phyloP scores from a whole-genome alignment of 1,284 basidiomycete genomes.

The Ustilago tritici region DNA sequence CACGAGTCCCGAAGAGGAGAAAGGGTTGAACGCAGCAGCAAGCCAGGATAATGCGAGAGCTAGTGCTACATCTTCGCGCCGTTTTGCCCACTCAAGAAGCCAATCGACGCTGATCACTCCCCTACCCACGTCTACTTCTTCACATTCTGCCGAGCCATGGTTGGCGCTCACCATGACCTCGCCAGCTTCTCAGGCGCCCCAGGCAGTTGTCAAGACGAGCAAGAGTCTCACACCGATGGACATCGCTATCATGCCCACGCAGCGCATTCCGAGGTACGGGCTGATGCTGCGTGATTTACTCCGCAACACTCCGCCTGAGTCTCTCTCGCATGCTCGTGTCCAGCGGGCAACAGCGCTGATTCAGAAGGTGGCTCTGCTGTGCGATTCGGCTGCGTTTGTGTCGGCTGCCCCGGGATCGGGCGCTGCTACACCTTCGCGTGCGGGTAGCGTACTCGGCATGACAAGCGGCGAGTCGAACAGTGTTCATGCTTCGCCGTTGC shows the following conservation, averaged over 20 bases:
- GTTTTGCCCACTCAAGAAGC: slow-evolving; percentile 31
- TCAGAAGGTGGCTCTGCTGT: slow-evolving; percentile 37
- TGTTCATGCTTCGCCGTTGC: slow-evolving; percentile 15
- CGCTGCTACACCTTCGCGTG: slow-evolving; percentile 17
- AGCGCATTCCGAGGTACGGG: slow-evolving; percentile 62
- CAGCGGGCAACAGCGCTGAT: slow-evolving; percentile 47
- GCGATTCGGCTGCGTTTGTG: slow-evolving; percentile 40
- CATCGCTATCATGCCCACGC: slow-evolving; percentile 67
- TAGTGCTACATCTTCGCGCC: slow-evolving; percentile 6
- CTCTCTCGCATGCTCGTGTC: slow-evolving; percentile 52
- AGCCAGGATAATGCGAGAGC: background rate
- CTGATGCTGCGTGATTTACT: slow-evolving; percentile 62
- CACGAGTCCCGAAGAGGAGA: slow-evolving; percentile 23
- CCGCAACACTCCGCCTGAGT: slow-evolving; percentile 57
- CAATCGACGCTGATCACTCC: slow-evolving; percentile 34
- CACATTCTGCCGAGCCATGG: slow-evolving; percentile 8
- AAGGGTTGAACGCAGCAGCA: background rate
- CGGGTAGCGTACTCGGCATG: slow-evolving; percentile 29
- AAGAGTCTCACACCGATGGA: slow-evolving; percentile 63
- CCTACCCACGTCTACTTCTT: slow-evolving; percentile 18
- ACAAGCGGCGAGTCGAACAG: slow-evolving; percentile 6
- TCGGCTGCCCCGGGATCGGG: slow-evolving; percentile 9
- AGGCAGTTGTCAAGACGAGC: background rate
- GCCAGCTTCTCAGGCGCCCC: background rate
- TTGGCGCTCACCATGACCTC: slow-evolving; percentile 11